A percentile compares a stretch with the other conserved stretches of the same genome.
These are phyloP conservation scores for Crithidia mellificae DNA, from an alignment of 208 protist genomes.

Conservation along the genomic window DNA sequence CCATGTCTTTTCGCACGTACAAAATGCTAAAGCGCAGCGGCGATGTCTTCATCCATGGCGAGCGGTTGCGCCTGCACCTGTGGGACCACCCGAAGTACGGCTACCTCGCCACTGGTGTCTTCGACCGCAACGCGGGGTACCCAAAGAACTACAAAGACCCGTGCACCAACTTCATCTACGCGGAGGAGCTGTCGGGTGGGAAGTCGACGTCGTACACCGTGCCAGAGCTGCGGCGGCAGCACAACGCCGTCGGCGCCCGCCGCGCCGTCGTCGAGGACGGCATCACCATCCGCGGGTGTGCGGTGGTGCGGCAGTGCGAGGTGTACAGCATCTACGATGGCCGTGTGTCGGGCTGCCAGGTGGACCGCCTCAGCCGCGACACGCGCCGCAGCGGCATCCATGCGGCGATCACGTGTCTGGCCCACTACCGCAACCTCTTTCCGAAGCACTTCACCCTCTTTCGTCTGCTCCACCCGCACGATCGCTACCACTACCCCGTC, in stretches of 20 bases:
- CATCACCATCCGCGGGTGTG: conserved; percentile 42
- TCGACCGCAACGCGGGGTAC: conserved; percentile 46
- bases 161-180: conserved; percentile 19
- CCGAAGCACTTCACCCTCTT: conserved; percentile 55
- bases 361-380: conserved; percentile 36
- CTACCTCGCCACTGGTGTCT: conserved; percentile 75
- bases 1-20: conserved; percentile 49
- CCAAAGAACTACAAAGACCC: conserved; percentile 29
- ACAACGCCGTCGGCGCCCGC: conserved; percentile 22
- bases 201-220: conserved; percentile 21
- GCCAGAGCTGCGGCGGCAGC: conserved; percentile 24
- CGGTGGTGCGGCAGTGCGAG: conserved; percentile 12
- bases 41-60: conserved; percentile 37
- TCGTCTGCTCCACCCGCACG: conserved; percentile 74
- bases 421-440: conserved; percentile 51
- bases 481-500: conserved; percentile 51
- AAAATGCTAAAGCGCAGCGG: conserved; percentile 53
- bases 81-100: conserved; percentile 79
- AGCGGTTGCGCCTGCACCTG: conserved; percentile 50
- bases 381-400: conserved; percentile 43
- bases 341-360: conserved; percentile 63
- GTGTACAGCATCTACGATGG: conserved; percentile 31
- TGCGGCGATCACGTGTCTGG: conserved; percentile 55
- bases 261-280: conserved; percentile 25
- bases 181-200: conserved; percentile 31